These are phyloP conservation scores for Pseudogymnoascus sp. DNA, from an alignment of 2,329 filamentous ascomycete genomes.

Conservation along the genomic window DNA sequence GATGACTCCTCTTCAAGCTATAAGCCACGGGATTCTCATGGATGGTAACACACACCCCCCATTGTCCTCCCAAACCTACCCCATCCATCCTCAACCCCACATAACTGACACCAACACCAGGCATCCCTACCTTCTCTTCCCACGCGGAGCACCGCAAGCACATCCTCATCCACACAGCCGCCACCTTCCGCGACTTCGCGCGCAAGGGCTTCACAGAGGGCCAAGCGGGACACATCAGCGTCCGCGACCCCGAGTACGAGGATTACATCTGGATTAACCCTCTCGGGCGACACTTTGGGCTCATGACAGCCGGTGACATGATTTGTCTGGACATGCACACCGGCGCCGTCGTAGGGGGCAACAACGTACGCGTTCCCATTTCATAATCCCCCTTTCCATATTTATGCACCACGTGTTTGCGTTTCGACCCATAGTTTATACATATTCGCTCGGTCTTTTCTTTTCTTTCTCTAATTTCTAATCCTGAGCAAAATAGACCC, in stretches of 20 bases:
- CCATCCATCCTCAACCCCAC: neutral
- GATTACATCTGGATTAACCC: conserved; percentile 64
- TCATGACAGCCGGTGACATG: conserved; percentile 59
- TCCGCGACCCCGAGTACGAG: conserved; percentile 56
- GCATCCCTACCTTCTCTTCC: conserved; percentile 49
- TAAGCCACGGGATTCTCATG: conserved; percentile 27
- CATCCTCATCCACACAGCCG: conserved; percentile 59
- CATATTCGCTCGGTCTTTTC: no score
- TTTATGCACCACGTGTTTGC: no score
- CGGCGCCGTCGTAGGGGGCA: conserved; percentile 58
- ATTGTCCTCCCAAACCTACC: neutral
- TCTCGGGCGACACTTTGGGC: conserved; percentile 56
- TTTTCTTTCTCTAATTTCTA: neutral
- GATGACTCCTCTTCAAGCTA: conserved; percentile 28
- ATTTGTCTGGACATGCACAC: conserved; percentile 52
- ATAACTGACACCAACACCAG: conserved; percentile 30
- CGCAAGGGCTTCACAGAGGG: conserved; percentile 61
- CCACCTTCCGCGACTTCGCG: conserved; percentile 60
- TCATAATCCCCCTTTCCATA: neutral
- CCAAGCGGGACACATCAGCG: conserved; percentile 60
- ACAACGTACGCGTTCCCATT: conserved; percentile 31
- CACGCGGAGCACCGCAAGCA: conserved; percentile 52
- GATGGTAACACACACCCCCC: conserved; percentile 17
- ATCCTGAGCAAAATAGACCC: conserved; percentile 25
- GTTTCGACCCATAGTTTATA: no score